These are phyloP conservation scores for Nannochloris sp. DNA, from an alignment of 139 green algal genomes.

Conservation along the genomic window DNA sequence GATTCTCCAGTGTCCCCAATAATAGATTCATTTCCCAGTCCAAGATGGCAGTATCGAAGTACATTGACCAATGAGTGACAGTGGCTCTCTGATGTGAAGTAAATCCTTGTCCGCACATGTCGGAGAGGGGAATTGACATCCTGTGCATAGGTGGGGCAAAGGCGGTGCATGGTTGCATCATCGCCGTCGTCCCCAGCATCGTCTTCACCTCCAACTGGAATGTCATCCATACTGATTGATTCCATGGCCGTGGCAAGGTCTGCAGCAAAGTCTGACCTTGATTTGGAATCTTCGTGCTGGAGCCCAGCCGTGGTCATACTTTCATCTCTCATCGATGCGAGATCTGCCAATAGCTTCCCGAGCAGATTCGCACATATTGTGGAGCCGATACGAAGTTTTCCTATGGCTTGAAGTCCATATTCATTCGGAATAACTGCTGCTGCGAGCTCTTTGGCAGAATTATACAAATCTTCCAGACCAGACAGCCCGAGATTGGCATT, in stretches of 20 bases:
- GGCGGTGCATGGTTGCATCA: conserved; percentile 39
- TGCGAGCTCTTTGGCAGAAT: conserved; percentile 62
- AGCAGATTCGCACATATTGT: conserved; percentile 68
- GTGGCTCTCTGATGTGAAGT: conserved; percentile 95
- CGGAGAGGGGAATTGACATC: conserved; percentile 88
- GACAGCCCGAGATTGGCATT: conserved; percentile 75
- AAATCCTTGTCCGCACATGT: conserved; percentile 96
- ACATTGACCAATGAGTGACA: conserved; percentile 94
- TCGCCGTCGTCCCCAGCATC: conserved; percentile 3
- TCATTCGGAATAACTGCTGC: conserved; percentile 81
- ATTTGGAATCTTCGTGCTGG: not conserved
- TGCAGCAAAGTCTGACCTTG: not conserved
- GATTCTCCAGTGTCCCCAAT: conserved; percentile 22
- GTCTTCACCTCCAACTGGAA: not conserved
- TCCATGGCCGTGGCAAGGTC: not conserved
- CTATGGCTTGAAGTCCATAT: conserved; percentile 61
- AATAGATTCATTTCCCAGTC: conserved; percentile 17
- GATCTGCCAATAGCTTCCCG: conserved; percentile 86
- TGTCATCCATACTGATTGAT: not conserved
- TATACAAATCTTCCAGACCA: conserved; percentile 48
- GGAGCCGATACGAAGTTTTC: conserved; percentile 70
- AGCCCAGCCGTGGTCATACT: conserved; percentile 43
- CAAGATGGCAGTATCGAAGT: conserved; percentile 70
- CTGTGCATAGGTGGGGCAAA: conserved; percentile 81
- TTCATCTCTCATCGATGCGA: conserved; percentile 78